Conservation (phyloP, 2,329 filamentous ascomycete genomes). For the Phialophora verrucosa region DNA sequence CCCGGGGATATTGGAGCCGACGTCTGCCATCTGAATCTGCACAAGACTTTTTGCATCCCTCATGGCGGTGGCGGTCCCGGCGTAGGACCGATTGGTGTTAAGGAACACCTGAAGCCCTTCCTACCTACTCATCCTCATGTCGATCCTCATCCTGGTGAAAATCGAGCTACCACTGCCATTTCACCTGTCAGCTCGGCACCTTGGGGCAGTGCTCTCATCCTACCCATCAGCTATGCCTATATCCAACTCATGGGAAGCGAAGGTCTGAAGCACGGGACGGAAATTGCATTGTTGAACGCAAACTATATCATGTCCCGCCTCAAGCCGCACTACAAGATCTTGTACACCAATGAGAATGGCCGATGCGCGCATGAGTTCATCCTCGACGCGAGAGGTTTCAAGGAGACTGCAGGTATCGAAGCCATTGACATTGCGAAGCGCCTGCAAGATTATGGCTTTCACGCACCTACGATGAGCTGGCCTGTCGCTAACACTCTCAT, state of each 20-base stretch:
- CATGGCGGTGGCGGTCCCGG: constrained; percentile 94
- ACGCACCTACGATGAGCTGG: constrained; percentile 96
- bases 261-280: constrained; percentile 86
- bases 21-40: constrained; percentile 94
- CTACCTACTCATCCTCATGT: constrained; percentile 74
- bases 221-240: constrained; percentile 94
- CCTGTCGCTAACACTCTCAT: constrained; percentile 94
- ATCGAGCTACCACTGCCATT: constrained; percentile 55
- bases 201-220: constrained; percentile 87
- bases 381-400: constrained; percentile 84
- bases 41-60: constrained; percentile 99
- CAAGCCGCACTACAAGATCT: constrained; percentile 81
- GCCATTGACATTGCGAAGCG: constrained; percentile 96
- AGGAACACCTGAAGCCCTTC: constrained; percentile 75
- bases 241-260: constrained; percentile 88
- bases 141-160: constrained; percentile 45
- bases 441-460: constrained; percentile 96
- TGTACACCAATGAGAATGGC: constrained; percentile 89
- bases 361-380: constrained; percentile 98
- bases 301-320: constrained; percentile 94
- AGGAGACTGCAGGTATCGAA: constrained; percentile 80
- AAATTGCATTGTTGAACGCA: constrained; percentile 91
- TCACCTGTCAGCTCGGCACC: constrained; percentile 79
- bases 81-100: constrained; percentile 92
- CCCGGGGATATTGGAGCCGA: constrained; percentile 95